These are phyloP conservation scores for Chlorophyllum brunneum DNA, from an alignment of 768 basidiomycete species.

Conservation along the genomic window DNA sequence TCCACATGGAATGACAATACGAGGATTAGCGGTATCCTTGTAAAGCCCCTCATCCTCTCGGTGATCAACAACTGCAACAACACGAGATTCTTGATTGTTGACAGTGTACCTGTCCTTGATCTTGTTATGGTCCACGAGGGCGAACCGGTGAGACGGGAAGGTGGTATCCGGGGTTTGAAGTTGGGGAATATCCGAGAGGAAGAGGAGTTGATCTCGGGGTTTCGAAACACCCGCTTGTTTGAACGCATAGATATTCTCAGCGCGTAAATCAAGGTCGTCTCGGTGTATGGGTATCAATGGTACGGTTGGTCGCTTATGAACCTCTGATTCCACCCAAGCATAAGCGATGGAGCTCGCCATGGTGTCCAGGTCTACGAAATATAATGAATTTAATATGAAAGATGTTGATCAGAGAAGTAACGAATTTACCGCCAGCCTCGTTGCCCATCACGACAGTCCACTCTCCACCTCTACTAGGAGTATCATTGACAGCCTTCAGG, in stretches of 20 bases:
- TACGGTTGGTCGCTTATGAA: conserved; percentile 53
- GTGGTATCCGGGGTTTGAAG: conserved; percentile 22
- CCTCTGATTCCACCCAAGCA: conserved; percentile 66
- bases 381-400: background rate
- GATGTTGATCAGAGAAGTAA: conserved; percentile 4
- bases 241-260: conserved; percentile 84
- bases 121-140: conserved; percentile 89
- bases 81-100: conserved; percentile 40
- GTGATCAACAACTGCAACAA: conserved; percentile 85
- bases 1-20: conserved; percentile 67
- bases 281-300: conserved; percentile 70
- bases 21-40: conserved; percentile 54
- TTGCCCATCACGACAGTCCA: conserved; percentile 95
- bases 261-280: conserved; percentile 70
- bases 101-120: conserved; percentile 43
- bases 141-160: conserved; percentile 57
- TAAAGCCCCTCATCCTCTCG: conserved; percentile 82
- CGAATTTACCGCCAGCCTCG: conserved; percentile 82
- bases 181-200: conserved; percentile 59
- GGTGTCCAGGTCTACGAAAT: conserved; percentile 76
- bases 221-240: conserved; percentile 49
- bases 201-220: conserved; percentile 55
- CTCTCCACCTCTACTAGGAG: conserved; percentile 39
- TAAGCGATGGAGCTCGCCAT: conserved; percentile 83
- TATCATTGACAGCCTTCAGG: conserved; percentile 46